Conservation (phyloP, 495 filamentous ascomycete genomes). For the Margaritispora aquatica region DNA sequence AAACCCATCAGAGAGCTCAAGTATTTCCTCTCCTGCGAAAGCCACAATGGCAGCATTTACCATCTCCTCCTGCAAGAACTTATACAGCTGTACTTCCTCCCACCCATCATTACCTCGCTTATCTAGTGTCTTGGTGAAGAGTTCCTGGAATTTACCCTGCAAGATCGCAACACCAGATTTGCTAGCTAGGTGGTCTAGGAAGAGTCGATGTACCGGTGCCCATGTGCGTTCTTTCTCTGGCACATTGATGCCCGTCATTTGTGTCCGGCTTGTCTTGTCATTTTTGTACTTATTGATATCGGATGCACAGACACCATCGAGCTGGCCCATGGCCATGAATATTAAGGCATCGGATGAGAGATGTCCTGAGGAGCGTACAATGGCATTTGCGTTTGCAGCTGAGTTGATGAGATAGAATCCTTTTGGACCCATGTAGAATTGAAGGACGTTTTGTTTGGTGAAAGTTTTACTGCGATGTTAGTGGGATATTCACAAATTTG, state of each 20-base stretch:
- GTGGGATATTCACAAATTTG: not conserved
- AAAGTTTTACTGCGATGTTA: not conserved
- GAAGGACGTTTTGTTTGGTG: conserved; percentile 10
- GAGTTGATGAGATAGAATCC: conserved; percentile 25
- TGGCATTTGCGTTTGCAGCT: conserved; percentile 16
- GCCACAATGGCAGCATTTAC: conserved; percentile 7
- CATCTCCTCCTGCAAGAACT: conserved; percentile 20
- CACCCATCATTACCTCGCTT: conserved; percentile 8
- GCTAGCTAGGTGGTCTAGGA: conserved; percentile 13
- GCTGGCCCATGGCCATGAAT: conserved; percentile 9
- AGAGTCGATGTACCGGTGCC: conserved; percentile 16
- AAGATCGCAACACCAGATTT: conserved; percentile 3
- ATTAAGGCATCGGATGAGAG: conserved; percentile 22
- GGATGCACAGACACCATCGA: not conserved
- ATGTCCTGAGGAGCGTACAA: conserved; percentile 16
- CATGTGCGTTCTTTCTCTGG: conserved; percentile 20
- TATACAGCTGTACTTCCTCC: conserved; percentile 3
- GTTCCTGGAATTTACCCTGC: conserved; percentile 9
- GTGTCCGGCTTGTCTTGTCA: not conserved
- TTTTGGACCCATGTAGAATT: conserved; percentile 22
- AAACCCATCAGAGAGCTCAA: conserved; percentile 1
- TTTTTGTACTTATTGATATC: not conserved
- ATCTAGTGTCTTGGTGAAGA: conserved; percentile 13
- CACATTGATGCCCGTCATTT: not conserved
- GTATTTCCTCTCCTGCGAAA: not conserved